phyloP scores from a whole-genome alignment of 2,329 filamentous ascomycete species.

The Calonectria pteridis region DNA sequence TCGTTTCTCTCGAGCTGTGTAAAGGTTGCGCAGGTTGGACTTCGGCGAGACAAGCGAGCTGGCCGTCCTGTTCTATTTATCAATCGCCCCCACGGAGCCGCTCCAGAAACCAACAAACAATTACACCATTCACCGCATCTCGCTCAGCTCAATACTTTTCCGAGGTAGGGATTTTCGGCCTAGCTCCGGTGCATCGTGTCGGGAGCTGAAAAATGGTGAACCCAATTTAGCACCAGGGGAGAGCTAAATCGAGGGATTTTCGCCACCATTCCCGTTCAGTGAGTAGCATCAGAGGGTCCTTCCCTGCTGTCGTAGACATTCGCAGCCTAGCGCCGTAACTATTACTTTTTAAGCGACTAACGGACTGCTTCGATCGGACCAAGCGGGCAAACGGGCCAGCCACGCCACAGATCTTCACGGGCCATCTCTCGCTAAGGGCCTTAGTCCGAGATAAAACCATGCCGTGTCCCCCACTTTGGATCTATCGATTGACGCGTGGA shows the following conservation, averaged over 20 bases:
- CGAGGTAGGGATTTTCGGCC: neutral
- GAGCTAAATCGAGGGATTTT: neutral
- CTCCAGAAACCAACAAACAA: neutral
- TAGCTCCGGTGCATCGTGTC: neutral
- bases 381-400: neutral
- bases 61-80: neutral
- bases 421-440: neutral
- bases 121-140: neutral
- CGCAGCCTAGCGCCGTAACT: neutral
- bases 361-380: neutral
- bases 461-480: neutral
- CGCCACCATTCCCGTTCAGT: neutral
- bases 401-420: neutral
- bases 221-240: neutral
- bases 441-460: neutral
- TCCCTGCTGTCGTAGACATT: neutral
- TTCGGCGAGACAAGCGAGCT: neutral
- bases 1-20: neutral
- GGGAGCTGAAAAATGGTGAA: neutral
- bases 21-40: neutral
- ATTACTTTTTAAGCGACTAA: neutral
- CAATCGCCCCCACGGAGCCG: neutral
- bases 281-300: neutral
- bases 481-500: neutral
- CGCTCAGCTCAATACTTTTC: neutral